phyloP scores from a whole-genome alignment of 176 grass and related monocot genomes.

The Aegilops tauschii region DNA sequence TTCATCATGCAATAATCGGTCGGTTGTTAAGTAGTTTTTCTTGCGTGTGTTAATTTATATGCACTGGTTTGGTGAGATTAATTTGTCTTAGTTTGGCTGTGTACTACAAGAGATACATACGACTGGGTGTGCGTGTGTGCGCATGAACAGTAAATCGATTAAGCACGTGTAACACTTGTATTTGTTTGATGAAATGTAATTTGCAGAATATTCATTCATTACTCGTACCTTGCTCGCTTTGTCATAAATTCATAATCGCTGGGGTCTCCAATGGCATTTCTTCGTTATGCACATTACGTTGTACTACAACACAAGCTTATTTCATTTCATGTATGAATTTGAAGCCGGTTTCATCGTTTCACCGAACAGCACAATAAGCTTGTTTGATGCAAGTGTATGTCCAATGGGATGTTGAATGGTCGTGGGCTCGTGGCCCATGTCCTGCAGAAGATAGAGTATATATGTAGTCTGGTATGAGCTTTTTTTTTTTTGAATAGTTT shows the following conservation, averaged over 20 bases:
- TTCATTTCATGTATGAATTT: neutral
- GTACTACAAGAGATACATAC: neutral
- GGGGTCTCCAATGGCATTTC: neutral
- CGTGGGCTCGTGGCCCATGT: neutral
- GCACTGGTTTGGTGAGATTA: neutral
- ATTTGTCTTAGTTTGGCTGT: neutral
- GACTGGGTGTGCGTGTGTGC: too few species aligned
- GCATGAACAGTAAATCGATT: neutral
- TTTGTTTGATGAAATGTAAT: slow-evolving; percentile 10
- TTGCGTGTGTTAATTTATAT: neutral
- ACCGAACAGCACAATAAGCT: neutral
- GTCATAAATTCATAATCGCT: neutral
- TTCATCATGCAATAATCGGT: neutral
- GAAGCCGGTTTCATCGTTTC: neutral
- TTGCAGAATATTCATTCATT: neutral
- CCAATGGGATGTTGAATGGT: neutral
- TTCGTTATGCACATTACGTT: neutral
- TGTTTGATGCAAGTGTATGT: neutral
- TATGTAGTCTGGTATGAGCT: too few species aligned
- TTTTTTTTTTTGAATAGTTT: too few species aligned
- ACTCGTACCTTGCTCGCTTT: neutral
- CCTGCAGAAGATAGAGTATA: too few species aligned
- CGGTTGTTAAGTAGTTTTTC: neutral
- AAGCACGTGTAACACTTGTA: neutral
- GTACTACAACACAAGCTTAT: neutral